Evolutionary conservation across 2,329 filamentous ascomycete genomes (phyloP), one percentile per base, ranked within the genome.

Genomic region (Aspergillus sp.): DNA sequence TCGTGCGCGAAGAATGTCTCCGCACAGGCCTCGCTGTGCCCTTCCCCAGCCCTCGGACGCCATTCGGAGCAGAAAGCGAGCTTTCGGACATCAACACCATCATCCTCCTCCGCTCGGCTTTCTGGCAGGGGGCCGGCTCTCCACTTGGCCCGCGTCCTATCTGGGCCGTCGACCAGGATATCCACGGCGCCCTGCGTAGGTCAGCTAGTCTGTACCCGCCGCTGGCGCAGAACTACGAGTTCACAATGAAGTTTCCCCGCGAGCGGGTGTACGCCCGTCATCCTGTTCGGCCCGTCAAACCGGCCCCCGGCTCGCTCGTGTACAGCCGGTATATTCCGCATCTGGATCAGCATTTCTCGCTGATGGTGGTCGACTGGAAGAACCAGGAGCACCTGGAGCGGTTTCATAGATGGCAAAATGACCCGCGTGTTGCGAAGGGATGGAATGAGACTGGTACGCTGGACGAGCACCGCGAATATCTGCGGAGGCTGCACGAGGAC

Each of bases 331-430:
- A 86, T 76, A 86, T 92, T 55, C 87, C 88, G 7, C 84, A 91
- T 63, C 76, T 92, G 38, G 77, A 83, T 55, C 86, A 92, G 76
- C 87, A 83, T 58, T 92, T 92, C 68, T 89, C 85, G 54, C 87
- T 92, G 76, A 78, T 88, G n/a, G 84, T 83, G 10, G 78, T 93
- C 1, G 85, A 92, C 67, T 88, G 82, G 71, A 64, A 78, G 30
- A 76, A 89, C 62, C 65, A 75, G 1, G 77, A 82, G 61, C 88
- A 93, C 70, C 72, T 92, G 47, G 73, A 76, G 14, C 76, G 90
- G 4, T 92, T 93, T 76, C 85, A 91, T 71, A 79, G 78, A 51
- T 93, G 89, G 89, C 88, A 91, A 72, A 93, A 93, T 65, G 88
- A 92, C 65, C 88, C 88, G 48, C 86, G 89, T 47, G 89, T 93